Percentiles rank a stretch among this genome's conserved stretches.
Evolutionary conservation across 2,329 filamentous ascomycete genomes (phyloP).

Genomic region (Uncinocarpus reesii): DNA sequence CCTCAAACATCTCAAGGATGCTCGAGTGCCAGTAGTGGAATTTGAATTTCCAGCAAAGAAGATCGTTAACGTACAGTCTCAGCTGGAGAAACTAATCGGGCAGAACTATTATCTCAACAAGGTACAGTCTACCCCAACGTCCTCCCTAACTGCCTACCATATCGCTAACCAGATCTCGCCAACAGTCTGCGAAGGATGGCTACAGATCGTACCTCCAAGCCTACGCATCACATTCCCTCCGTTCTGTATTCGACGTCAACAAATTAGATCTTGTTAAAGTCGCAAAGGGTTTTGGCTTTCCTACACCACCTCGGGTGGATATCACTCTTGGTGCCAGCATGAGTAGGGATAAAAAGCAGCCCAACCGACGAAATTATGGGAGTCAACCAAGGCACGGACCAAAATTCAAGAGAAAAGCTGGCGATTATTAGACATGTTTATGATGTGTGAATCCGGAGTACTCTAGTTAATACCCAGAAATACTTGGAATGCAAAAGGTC

Average conservation of each 20-base stretch:
- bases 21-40: conserved; percentile 85
- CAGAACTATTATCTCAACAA: conserved; percentile 98
- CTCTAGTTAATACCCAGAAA: neutral
- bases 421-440: conserved; percentile 16
- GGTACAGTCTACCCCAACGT: conserved; percentile 34
- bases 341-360: conserved; percentile 60
- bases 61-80: conserved; percentile 79
- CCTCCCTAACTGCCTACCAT: no score
- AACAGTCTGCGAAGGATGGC: conserved; percentile 55
- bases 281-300: conserved; percentile 74
- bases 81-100: conserved; percentile 85
- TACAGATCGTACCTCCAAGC: conserved; percentile 90
- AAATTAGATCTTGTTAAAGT: conserved; percentile 75
- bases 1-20: conserved; percentile 79
- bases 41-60: conserved; percentile 91
- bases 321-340: conserved; percentile 68
- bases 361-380: conserved; percentile 60
- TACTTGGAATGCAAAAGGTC: neutral
- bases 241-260: conserved; percentile 75
- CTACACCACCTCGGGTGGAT: conserved; percentile 65
- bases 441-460: no score
- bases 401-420: conserved; percentile 44
- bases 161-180: neutral
- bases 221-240: conserved; percentile 75
- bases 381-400: conserved; percentile 61